phyloP scores from a whole-genome alignment of 768 basidiomycete species.

The Termitomyces titanicus region DNA sequence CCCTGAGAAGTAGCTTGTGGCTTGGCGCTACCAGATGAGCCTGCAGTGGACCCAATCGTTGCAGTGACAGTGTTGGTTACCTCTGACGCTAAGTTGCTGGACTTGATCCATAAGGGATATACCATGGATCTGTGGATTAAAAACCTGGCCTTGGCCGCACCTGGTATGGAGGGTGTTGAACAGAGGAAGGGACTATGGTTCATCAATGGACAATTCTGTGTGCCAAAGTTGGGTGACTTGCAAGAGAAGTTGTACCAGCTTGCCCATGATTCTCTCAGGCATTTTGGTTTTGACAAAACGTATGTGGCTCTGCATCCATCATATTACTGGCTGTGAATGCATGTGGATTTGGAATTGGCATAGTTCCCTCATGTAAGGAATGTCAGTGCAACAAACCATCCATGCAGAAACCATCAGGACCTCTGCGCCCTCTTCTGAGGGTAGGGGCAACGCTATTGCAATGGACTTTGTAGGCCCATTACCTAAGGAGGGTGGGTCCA shows the following conservation, averaged over 20 bases:
- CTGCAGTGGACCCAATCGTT: too few species aligned
- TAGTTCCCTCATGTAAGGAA: constrained; percentile 7
- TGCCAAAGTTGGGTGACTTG: not conserved
- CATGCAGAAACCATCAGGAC: constrained; percentile 20
- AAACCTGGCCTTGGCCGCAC: too few species aligned
- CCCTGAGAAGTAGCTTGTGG: too few species aligned
- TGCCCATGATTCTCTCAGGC: constrained; percentile 25
- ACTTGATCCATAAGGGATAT: too few species aligned
- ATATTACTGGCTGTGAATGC: constrained; percentile 34
- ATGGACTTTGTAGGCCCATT: not conserved
- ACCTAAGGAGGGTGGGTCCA: not conserved
- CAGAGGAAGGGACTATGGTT: too few species aligned
- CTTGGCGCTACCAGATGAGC: too few species aligned
- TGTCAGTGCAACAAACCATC: too few species aligned
- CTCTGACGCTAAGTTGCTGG: too few species aligned
- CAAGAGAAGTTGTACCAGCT: constrained; percentile 20
- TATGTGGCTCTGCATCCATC: constrained; percentile 18
- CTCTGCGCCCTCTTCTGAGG: constrained; percentile 20
- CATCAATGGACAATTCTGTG: not conserved
- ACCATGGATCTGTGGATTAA: not conserved
- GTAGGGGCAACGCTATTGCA: not conserved
- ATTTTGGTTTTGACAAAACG: constrained; percentile 31
- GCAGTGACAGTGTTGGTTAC: too few species aligned
- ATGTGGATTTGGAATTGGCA: constrained; percentile 8
- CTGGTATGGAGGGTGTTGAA: too few species aligned